phyloP scores from a whole-genome alignment of 1,284 basidiomycete species.

The Stereum hirsutum region DNA sequence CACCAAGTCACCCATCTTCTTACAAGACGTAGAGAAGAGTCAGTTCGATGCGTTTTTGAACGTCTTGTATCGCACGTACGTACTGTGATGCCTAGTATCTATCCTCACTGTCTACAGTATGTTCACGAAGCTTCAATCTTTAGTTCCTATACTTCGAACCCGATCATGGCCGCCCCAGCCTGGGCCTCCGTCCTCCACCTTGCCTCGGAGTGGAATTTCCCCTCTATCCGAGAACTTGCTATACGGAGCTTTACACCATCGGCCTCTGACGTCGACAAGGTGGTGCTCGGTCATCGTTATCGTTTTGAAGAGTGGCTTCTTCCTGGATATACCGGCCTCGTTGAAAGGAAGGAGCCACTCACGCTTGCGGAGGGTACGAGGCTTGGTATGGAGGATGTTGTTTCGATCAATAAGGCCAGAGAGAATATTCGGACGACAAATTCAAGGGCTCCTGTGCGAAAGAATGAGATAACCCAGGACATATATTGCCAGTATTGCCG shows the following conservation, averaged over 20 bases:
- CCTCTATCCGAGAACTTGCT: neutral
- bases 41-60: conserved; percentile 6
- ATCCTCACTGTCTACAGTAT: neutral
- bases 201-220: neutral
- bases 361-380: neutral
- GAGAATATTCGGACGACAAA: neutral
- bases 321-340: conserved; percentile 6
- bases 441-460: too few relatives aligned
- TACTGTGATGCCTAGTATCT: neutral
- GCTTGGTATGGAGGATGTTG: neutral
- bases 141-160: neutral
- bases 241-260: neutral
- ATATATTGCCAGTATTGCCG: too few relatives aligned
- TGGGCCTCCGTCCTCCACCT: conserved; percentile 5
- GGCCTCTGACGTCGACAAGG: neutral
- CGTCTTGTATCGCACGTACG: conserved; percentile 6
- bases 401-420: neutral
- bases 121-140: neutral
- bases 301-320: conserved; percentile 18
- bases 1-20: neutral
- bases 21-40: neutral
- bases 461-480: too few relatives aligned
- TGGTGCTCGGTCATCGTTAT: conserved; percentile 6
- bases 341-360: neutral
- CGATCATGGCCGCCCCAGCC: neutral